Evolutionary conservation across 257 asterid species (phyloP), one percentile per base, ranked within the genome.

Genomic region (Nemophila menziesii): DNA sequence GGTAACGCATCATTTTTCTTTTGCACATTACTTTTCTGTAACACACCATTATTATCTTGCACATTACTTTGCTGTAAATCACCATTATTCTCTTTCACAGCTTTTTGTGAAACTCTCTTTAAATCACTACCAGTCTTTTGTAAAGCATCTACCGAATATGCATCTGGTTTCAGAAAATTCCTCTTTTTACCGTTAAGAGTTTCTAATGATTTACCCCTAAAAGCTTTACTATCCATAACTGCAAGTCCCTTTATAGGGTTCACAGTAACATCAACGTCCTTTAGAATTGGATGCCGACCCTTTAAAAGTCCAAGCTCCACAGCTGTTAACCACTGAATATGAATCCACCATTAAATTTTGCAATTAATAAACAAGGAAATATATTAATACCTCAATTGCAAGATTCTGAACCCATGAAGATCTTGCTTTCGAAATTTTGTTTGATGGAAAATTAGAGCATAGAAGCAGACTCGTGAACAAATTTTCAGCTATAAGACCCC

Each of bases 231-330:
- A 48, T 67, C 76, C 56, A 57, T 58, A 46, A 77, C 48, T 8
- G 71, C 20, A 46, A 68, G 62, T 48, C 82, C 79, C 64, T 67
- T 89, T 17, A 81, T 66, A 52, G 92, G 98, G 62, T 70, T 79
- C 49, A 85, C 60, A 54, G 67, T 59, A 39, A 81, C 71, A 74
- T 84, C 96, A 49, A 80, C 69, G 69, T 90, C 98, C 64, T 68
- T 63, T 50, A 90, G 61, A 57, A 90, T 92, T 14, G 96, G 98
- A 71, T 85, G 98, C 11, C 93, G 94, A 33, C 98, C 98, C 67
- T 81, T 90, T 47, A 90, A 61, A 79, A 90, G 83, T 56, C 85
- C 98, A 69, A 90, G 89, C 79, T 90, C 98, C 51, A 79, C 96
- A 39, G 96, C 93, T 23, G 77, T 48, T 43, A 90, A 85, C 98